These are phyloP conservation scores for Septoria petroselini DNA, from an alignment of 2,329 filamentous ascomycete species.

Conservation along the genomic window DNA sequence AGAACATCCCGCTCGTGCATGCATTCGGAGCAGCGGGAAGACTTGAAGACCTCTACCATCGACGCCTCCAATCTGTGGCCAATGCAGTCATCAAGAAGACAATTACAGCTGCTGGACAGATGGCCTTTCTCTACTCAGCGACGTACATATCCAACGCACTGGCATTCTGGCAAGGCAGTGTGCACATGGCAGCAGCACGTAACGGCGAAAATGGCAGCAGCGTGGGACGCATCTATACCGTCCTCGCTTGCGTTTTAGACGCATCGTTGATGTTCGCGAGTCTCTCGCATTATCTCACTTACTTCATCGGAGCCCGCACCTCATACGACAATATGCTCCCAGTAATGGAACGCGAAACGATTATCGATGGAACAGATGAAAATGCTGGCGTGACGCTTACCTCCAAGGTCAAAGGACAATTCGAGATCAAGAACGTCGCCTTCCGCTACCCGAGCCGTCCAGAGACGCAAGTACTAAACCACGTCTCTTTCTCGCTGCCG, in stretches of 20 bases:
- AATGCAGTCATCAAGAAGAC: slow-evolving; percentile 58
- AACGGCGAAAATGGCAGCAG: not conserved
- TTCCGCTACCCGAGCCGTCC: slow-evolving; percentile 30
- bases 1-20: slow-evolving; percentile 45
- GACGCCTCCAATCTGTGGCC: slow-evolving; percentile 50
- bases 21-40: slow-evolving; percentile 56
- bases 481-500: not conserved
- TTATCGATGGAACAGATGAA: not conserved
- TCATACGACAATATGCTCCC: slow-evolving; percentile 5
- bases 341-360: not conserved
- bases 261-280: slow-evolving; percentile 6
- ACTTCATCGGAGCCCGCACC: slow-evolving; percentile 6
- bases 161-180: slow-evolving; percentile 65
- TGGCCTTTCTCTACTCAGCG: slow-evolving; percentile 63
- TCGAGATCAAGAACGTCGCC: slow-evolving; percentile 40
- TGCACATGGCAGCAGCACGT: slow-evolving; percentile 44
- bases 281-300: slow-evolving; percentile 6
- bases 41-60: slow-evolving; percentile 59
- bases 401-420: slow-evolving; percentile 9
- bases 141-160: slow-evolving; percentile 64
- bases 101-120: slow-evolving; percentile 54
- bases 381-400: not conserved
- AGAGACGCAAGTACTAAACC: slow-evolving; percentile 1
- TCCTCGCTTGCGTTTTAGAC: slow-evolving; percentile 4
- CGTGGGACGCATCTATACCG: slow-evolving; percentile 36